Evolutionary conservation across 2,329 filamentous ascomycete species (phyloP), one percentile per base, ranked within the genome.

Genomic region (Lasiodiplodia gonubiensis): DNA sequence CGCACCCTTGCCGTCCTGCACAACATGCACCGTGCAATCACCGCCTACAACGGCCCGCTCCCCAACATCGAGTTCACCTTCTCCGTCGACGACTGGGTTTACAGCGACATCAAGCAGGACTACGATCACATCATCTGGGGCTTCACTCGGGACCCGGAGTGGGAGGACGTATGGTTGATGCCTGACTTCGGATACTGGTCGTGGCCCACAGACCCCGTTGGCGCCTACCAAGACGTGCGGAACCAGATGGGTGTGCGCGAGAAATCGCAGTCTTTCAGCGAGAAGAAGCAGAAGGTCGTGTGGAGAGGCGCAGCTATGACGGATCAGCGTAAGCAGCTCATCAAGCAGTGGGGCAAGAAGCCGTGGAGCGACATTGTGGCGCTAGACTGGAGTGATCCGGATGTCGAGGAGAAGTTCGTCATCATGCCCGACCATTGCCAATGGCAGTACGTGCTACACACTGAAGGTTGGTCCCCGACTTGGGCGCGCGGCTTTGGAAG

Each of bases 61-160:
- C 85, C 86, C 4, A 79, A 87, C 73, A 85, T 84, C 30, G 76
- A 84, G 70, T 83, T 88, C 72, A 78, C 83, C 52, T 79, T 88
- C 70, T 82, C 82, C 73, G 80, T 87, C 72, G 60, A 69, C 55
- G 67, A 67, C 57, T 53, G 54, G 49, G 65, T 61, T 3, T 67
- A 67, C 23, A 23, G 39, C 49, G 79, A 84, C 21, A 61, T 69
- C 33, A 68, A 67, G 49, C 35, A 59, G 18, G 67, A 71, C n/a
- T 65, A 61, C 21, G 39, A 63, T 16, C 57, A 49, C 25, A 39
- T 52, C 16, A 46, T 55, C 16, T 71, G 71, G 70, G 67, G 54
- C 1, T 69, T 69, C 21, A 68, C 71, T 10, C 67, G 70, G 5
- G 65, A 61, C 27, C 54, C 54, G 10, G 27, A 68, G 12, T 63